Evolutionary conservation across 1,284 basidiomycete species (phyloP).

Genomic region (Papiliotrema nemorosa): DNA sequence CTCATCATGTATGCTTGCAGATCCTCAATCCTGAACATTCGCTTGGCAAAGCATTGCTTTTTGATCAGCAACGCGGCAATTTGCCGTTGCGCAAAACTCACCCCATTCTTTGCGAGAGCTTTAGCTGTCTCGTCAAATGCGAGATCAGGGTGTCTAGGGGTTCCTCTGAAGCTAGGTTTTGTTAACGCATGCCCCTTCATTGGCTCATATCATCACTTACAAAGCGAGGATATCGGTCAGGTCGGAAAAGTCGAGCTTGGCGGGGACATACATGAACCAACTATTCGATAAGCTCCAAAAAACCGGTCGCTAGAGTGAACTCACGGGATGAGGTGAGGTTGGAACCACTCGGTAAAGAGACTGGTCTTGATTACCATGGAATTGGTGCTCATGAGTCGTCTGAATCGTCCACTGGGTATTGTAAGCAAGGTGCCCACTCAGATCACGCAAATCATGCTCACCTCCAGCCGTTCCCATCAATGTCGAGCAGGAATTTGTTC

Average conservation of each 20-base stretch:
- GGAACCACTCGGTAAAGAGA: conserved; percentile 48
- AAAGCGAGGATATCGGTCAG: conserved; percentile 46
- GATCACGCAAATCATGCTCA: conserved; percentile 10
- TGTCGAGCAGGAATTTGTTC: conserved; percentile 52
- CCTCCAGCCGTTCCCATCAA: conserved; percentile 53
- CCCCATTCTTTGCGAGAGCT: conserved; percentile 45
- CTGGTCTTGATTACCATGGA: conserved; percentile 52
- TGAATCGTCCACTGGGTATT: conserved; percentile 37
- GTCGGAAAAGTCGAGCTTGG: conserved; percentile 47
- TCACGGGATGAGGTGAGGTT: conserved; percentile 47
- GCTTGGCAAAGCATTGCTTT: conserved; percentile 45
- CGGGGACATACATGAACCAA: conserved; percentile 48
- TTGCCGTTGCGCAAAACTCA: conserved; percentile 17
- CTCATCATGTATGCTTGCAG: conserved; percentile 49
- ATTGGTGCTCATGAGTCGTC: conserved; percentile 49
- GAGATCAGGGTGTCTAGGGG: conserved; percentile 35
- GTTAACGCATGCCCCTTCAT: conserved; percentile 2
- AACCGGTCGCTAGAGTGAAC: conserved; percentile 5
- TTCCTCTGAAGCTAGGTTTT: conserved; percentile 38
- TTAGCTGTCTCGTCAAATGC: conserved; percentile 48
- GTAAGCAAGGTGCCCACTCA: neutral
- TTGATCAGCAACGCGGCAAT: neutral
- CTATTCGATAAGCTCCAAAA: conserved; percentile 13
- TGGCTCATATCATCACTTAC: too few species aligned
- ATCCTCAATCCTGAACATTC: conserved; percentile 47